Conservation (phyloP, 75 land plant species). For the Cunninghamia lanceolata region DNA sequence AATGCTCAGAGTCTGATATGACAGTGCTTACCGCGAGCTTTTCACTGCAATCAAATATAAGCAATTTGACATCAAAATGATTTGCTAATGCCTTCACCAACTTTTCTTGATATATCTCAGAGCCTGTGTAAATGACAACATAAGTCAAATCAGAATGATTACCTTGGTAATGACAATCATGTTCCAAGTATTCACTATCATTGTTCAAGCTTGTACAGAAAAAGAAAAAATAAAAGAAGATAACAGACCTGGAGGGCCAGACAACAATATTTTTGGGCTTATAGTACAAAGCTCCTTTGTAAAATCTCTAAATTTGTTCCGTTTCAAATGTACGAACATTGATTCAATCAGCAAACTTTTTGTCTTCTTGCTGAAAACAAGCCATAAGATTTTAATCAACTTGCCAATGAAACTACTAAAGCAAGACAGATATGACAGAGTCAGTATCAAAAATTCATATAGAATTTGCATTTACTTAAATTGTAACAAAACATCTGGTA, state of each 20-base stretch:
- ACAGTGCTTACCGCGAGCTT: slow-evolving; percentile 51
- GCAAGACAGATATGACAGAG: neutral
- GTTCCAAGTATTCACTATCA: neutral
- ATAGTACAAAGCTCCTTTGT: slow-evolving; percentile 50
- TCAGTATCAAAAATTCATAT: neutral
- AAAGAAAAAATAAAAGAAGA: neutral
- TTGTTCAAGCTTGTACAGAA: neutral
- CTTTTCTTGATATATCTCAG: slow-evolving; percentile 66
- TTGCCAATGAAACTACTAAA: neutral
- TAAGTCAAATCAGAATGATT: neutral
- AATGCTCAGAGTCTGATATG: neutral
- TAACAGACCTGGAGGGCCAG: slow-evolving; percentile 74
- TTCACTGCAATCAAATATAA: slow-evolving; percentile 64
- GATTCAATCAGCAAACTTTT: slow-evolving; percentile 61
- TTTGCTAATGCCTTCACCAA: slow-evolving; percentile 78
- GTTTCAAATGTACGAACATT: slow-evolving; percentile 57
- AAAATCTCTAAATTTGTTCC: slow-evolving; percentile 51
- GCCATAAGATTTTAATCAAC: neutral
- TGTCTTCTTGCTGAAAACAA: slow-evolving; percentile 65
- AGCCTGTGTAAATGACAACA: slow-evolving; percentile 13
- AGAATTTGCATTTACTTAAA: neutral
- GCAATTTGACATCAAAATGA: slow-evolving; percentile 58
- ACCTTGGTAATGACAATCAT: neutral
- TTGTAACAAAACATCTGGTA: neutral
- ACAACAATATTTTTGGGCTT: slow-evolving; percentile 59